phyloP scores from a whole-genome alignment of 2,329 filamentous ascomycete genomes.

The Sporothrix globosa region DNA sequence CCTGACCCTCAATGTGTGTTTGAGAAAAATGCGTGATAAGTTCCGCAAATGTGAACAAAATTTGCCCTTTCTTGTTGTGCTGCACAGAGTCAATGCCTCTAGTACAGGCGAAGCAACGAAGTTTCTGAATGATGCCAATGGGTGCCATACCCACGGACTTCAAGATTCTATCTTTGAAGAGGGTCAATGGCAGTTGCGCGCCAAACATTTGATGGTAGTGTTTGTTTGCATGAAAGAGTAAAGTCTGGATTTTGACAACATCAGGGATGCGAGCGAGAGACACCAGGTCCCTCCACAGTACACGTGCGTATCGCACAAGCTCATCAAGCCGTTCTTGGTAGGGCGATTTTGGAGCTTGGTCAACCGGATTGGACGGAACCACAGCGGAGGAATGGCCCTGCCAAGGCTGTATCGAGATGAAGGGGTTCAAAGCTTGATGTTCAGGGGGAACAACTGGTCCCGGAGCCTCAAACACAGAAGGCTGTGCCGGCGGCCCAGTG shows the following conservation, averaged over 20 bases:
- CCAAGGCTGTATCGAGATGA: not conserved
- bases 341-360: not conserved
- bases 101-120: slow-evolving; percentile 60
- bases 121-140: slow-evolving; percentile 56
- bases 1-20: slow-evolving; percentile 35
- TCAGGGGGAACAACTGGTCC: not conserved
- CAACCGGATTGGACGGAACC: not conserved
- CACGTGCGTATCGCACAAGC: slow-evolving; percentile 36
- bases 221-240: slow-evolving; percentile 65
- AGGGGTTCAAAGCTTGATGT: not conserved
- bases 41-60: not conserved
- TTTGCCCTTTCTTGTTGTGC: no score
- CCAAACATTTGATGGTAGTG: slow-evolving; percentile 62
- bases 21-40: slow-evolving; percentile 29
- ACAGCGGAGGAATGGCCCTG: not conserved
- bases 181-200: slow-evolving; percentile 58
- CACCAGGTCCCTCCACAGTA: slow-evolving; percentile 65
- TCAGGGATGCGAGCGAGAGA: slow-evolving; percentile 64
- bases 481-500: not conserved
- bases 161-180: slow-evolving; percentile 63
- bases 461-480: not conserved
- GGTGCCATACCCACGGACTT: slow-evolving; percentile 60
- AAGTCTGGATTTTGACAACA: slow-evolving; percentile 63
- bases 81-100: not conserved
- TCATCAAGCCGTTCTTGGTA: slow-evolving; percentile 6